Evolutionary conservation across 2,329 filamentous ascomycete genomes (phyloP), one percentile per base, ranked within the genome.

Genomic region (Cyphellophora attinorum): DNA sequence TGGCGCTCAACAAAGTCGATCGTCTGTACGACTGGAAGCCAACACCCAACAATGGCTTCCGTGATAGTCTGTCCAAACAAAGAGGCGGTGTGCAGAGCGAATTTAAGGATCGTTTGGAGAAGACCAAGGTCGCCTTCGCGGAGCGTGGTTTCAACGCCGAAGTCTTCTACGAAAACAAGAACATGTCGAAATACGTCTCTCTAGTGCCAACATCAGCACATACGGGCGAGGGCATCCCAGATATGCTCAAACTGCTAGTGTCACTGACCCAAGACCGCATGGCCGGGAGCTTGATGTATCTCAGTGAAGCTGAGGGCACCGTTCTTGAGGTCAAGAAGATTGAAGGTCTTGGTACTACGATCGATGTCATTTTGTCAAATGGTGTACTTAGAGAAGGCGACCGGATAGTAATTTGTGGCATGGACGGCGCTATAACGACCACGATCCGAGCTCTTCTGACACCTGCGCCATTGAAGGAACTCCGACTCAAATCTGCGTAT

Each of bases 1-100:
- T 98, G 27, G 93, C 93, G 1, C 71, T 98, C 55, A 98, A 98
- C 80, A 98, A 98, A 72, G 96, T 98, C 49, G 91, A 98, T 76
- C 86, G 91, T 75, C 78, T 98, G 11, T 98, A 95, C 58, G 86
- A 85, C 57, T 98, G 93, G 91, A 94, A 94, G 71, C 86, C 89
- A 67, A 85, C 95, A 42, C 86, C 91, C 54, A 94, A 98, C 74
- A 98, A 98, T 57, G 91, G 91, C 40, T 96, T 98, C 74, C 79
- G 85, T 53, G 89, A 96, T 59, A 89, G 81, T 62, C 68, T 98
- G 58, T 76, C 76, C 27, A 72, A 93, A 52, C 91, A 98, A 65
- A 93, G 78, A 67, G 91, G 89, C 65, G 80, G 82, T 33, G 88
- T 95, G 8, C 84, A 94, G 64, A 85, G 85, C 58, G 91, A 98